These are phyloP conservation scores for Fremontodendron californicum DNA, from an alignment of 345 rosid species.

Conservation along the genomic window DNA sequence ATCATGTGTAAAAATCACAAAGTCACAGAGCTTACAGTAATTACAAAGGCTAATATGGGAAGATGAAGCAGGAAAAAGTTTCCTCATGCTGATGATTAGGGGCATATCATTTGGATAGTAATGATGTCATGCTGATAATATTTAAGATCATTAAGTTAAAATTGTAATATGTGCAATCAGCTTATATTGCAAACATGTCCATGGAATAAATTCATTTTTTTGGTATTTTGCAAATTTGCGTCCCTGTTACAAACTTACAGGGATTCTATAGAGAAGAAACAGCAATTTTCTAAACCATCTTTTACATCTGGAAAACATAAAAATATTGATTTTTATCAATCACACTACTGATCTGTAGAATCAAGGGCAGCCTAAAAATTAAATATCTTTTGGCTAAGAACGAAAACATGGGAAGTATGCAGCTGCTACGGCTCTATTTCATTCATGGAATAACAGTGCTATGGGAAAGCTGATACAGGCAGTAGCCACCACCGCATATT, in stretches of 20 bases:
- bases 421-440: neutral
- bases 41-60: neutral
- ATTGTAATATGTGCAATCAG: neutral
- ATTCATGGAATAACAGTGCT: neutral
- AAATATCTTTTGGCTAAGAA: neutral
- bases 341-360: neutral
- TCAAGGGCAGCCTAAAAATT: neutral
- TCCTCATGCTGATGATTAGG: neutral
- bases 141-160: neutral
- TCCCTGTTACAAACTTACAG: neutral
- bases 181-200: neutral
- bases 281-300: neutral
- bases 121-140: neutral
- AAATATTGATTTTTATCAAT: too few relatives aligned
- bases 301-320: too few relatives aligned
- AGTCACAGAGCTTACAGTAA: neutral
- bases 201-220: neutral
- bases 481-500: neutral
- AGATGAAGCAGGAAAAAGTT: neutral
- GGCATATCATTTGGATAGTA: neutral
- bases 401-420: neutral
- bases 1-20: slow-evolving; percentile 2
- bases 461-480: neutral
- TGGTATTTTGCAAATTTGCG: neutral
- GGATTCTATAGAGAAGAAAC: neutral